Evolutionary conservation across 768 basidiomycete species (phyloP).

Genomic region (Polyporus arcularius): DNA sequence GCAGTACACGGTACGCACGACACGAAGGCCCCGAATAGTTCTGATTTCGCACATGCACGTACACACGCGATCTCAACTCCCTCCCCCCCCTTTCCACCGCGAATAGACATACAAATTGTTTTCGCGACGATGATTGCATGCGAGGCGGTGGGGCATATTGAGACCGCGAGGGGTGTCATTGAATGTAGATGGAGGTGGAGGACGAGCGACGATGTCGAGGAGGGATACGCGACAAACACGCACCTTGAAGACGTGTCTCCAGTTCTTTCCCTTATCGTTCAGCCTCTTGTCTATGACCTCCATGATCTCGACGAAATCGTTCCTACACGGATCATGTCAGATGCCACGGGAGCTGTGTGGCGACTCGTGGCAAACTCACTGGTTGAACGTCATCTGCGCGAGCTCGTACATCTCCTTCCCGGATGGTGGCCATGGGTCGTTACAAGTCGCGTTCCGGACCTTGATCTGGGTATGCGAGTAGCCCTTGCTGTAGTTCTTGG

Average conservation of each 20-base stretch:
- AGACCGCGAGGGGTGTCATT: neutral
- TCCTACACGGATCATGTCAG: conserved; percentile 40
- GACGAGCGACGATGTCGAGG: neutral
- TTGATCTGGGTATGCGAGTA: conserved; percentile 94
- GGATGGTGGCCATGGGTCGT: conserved; percentile 94
- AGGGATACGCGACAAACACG: conserved; percentile 13
- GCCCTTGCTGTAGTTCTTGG: conserved; percentile 92
- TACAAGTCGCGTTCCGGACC: conserved; percentile 92
- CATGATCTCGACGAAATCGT: conserved; percentile 97
- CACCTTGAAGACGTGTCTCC: conserved; percentile 98
- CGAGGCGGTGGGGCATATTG: too few species aligned
- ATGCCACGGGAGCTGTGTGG: neutral
- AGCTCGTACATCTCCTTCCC: conserved; percentile 98
- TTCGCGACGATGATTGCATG: too few species aligned
- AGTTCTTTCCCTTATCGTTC: conserved; percentile 98
- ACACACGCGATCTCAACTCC: too few species aligned
- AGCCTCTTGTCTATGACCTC: conserved; percentile 97
- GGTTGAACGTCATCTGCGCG: conserved; percentile 92
- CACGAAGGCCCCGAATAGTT: too few species aligned
- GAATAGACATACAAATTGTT: too few species aligned
- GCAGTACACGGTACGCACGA: neutral
- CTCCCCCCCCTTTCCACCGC: too few species aligned
- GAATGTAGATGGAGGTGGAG: neutral
- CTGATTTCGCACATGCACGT: too few species aligned
- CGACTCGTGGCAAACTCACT: conserved; percentile 46